phyloP scores from a whole-genome alignment of 805 yeast species.

The Priceomyces medius region DNA sequence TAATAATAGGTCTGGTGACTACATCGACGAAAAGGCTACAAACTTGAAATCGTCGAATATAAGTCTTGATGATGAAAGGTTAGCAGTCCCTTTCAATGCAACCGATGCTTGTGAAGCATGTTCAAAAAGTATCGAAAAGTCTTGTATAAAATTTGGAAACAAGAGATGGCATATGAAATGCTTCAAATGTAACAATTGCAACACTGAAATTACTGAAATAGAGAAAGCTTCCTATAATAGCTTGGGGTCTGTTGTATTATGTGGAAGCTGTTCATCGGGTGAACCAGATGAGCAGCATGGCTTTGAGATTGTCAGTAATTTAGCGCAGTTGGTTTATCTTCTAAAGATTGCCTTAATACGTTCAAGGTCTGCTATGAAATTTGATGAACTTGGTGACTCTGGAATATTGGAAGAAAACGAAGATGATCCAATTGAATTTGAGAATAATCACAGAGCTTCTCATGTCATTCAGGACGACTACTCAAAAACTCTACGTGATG shows the following conservation, averaged over 20 bases:
- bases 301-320: slow-evolving; percentile 61
- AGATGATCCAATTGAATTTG: background rate
- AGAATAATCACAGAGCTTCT: slow-evolving; percentile 8
- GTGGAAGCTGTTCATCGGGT: slow-evolving; percentile 60
- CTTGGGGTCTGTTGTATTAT: slow-evolving; percentile 39
- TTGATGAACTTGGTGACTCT: slow-evolving; percentile 6
- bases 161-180: slow-evolving; percentile 84
- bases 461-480: slow-evolving; percentile 47
- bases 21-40: slow-evolving; percentile 5
- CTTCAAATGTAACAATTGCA: slow-evolving; percentile 63
- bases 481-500: slow-evolving; percentile 69
- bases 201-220: slow-evolving; percentile 33
- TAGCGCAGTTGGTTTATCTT: slow-evolving; percentile 72
- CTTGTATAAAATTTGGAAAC: slow-evolving; percentile 62
- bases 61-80: slow-evolving; percentile 25
- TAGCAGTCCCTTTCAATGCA: slow-evolving; percentile 55
- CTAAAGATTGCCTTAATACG: slow-evolving; percentile 82
- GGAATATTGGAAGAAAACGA: background rate
- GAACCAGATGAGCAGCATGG: slow-evolving; percentile 51
- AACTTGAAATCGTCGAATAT: slow-evolving; percentile 7
- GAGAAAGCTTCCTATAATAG: slow-evolving; percentile 48
- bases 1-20: background rate
- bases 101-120: slow-evolving; percentile 79
- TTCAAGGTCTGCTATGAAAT: slow-evolving; percentile 59
- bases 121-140: slow-evolving; percentile 75